phyloP scores from a whole-genome alignment of 2,329 filamentous ascomycete species.

The Fusarium incarnatum region DNA sequence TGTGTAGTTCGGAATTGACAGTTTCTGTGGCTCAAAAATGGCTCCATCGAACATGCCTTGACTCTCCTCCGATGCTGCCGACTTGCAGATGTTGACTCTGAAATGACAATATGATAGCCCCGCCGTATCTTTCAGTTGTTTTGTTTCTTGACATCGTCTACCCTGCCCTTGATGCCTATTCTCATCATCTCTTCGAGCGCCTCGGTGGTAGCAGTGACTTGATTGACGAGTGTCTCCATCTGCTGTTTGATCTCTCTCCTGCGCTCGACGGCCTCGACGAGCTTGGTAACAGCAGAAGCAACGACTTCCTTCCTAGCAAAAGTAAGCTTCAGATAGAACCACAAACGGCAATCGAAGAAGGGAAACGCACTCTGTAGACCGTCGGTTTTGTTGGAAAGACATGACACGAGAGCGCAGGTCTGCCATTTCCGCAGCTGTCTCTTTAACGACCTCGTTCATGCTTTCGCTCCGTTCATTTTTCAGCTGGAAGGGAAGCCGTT shows the following conservation, averaged over 20 bases:
- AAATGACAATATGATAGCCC: not conserved
- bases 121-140: not conserved
- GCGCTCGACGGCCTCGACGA: slow-evolving; percentile 42
- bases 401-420: slow-evolving; percentile 40
- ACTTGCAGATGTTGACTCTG: not conserved
- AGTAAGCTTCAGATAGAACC: not conserved
- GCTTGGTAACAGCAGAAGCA: slow-evolving; percentile 28
- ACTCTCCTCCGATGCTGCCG: not conserved
- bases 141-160: slow-evolving; percentile 37
- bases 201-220: slow-evolving; percentile 31
- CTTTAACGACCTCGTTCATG: slow-evolving; percentile 40
- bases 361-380: slow-evolving; percentile 39
- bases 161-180: slow-evolving; percentile 46
- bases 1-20: not conserved
- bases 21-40: not conserved
- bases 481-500: slow-evolving; percentile 39
- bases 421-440: slow-evolving; percentile 43
- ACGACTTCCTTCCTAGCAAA: slow-evolving; percentile 28
- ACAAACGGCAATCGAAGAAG: too few species aligned
- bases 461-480: slow-evolving; percentile 48
- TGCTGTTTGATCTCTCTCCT: slow-evolving; percentile 45
- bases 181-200: slow-evolving; percentile 49
- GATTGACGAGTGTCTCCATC: slow-evolving; percentile 44
- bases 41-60: not conserved
- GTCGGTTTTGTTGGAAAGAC: slow-evolving; percentile 40